phyloP scores from a whole-genome alignment of 306 rosid species.

The Sphenostylis stenocarpa region DNA sequence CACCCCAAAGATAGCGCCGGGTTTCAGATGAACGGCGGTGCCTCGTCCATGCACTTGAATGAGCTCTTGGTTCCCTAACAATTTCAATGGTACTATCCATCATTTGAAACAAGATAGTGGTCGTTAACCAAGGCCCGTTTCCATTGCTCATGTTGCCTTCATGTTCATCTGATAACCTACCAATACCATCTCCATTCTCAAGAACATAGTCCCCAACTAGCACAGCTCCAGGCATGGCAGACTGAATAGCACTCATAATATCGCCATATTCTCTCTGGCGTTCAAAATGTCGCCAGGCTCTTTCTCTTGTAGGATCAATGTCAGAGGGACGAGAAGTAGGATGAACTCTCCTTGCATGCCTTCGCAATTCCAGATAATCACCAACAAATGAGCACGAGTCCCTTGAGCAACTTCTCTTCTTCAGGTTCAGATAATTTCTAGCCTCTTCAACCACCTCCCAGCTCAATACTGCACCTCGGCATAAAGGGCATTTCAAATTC shows the following conservation, averaged over 20 bases:
- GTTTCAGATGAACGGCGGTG: constrained; percentile 60
- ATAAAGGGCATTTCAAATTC: constrained; percentile 80
- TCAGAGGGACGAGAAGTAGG: constrained; percentile 77
- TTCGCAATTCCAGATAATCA: constrained; percentile 79
- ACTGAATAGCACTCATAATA: constrained; percentile 84
- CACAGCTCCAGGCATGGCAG: constrained; percentile 86
- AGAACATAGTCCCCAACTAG: constrained; percentile 84
- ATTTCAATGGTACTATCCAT: constrained; percentile 61
- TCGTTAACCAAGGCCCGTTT: constrained; percentile 69
- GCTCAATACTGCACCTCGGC: constrained; percentile 73
- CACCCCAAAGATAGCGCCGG: constrained; percentile 79
- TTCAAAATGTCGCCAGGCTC: constrained; percentile 80
- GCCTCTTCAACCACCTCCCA: constrained; percentile 93
- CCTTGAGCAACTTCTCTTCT: constrained; percentile 89
- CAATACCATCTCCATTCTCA: constrained; percentile 79
- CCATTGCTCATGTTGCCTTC: constrained; percentile 47
- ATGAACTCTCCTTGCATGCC: constrained; percentile 92
- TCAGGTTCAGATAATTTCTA: constrained; percentile 75
- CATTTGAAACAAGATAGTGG: constrained; percentile 80
- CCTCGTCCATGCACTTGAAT: constrained; percentile 72
- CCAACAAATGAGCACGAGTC: constrained; percentile 87
- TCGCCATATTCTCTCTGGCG: constrained; percentile 90
- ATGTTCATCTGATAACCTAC: constrained; percentile 52
- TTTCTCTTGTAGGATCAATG: constrained; percentile 76
- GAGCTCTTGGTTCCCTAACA: constrained; percentile 67